These are phyloP conservation scores for Tilletia setariae DNA, from an alignment of 1,284 basidiomycete genomes.

Conservation along the genomic window DNA sequence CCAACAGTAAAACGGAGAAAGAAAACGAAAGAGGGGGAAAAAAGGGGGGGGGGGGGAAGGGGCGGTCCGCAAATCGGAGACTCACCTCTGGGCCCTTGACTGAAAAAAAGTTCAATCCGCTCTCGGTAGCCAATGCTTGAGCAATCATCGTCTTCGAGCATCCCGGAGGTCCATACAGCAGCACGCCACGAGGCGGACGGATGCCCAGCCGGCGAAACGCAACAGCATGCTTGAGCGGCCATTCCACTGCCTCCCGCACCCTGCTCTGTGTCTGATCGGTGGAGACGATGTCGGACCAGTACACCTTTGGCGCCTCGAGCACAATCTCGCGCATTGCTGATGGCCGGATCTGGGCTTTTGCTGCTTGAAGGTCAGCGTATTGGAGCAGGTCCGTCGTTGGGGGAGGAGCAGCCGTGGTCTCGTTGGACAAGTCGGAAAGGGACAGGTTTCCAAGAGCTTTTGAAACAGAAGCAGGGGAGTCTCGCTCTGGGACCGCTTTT, in stretches of 20 bases:
- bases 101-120: slow-evolving; percentile 94
- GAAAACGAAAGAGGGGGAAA: too few species aligned
- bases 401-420: neutral
- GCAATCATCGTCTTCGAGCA: slow-evolving; percentile 96
- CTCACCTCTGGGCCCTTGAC: slow-evolving; percentile 91
- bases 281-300: slow-evolving; percentile 73
- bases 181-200: slow-evolving; percentile 78
- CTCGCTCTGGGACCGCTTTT: neutral
- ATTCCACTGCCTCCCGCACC: slow-evolving; percentile 62
- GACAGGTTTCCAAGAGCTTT: neutral
- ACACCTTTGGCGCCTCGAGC: slow-evolving; percentile 76
- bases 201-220: slow-evolving; percentile 85
- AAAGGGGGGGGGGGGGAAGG: neutral
- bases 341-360: slow-evolving; percentile 77
- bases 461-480: neutral
- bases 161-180: slow-evolving; percentile 94
- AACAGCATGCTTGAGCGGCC: slow-evolving; percentile 83
- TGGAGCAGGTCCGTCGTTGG: slow-evolving; percentile 55
- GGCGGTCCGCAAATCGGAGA: slow-evolving; percentile 26
- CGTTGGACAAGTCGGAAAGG: neutral
- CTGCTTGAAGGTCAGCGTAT: slow-evolving; percentile 66
- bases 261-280: slow-evolving; percentile 39
- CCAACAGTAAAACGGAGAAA: too few species aligned
- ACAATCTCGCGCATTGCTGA: slow-evolving; percentile 92
- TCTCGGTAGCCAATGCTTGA: slow-evolving; percentile 88